These are phyloP conservation scores for Blastomyces gilchristii DNA, from an alignment of 2,329 filamentous ascomycete genomes.

Conservation along the genomic window DNA sequence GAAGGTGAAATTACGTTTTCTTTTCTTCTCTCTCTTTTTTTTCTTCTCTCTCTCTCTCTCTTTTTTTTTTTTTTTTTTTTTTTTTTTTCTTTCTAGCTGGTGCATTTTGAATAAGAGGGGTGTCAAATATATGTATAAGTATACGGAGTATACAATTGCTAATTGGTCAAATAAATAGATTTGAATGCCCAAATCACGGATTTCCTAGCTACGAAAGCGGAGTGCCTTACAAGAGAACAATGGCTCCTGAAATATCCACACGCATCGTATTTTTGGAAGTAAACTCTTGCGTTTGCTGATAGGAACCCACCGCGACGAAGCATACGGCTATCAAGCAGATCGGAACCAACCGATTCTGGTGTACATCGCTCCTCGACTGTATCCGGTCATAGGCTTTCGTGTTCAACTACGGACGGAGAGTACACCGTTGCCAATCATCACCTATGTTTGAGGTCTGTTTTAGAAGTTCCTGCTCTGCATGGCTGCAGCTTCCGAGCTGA, in stretches of 20 bases:
- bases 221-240: neutral
- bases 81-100: neutral
- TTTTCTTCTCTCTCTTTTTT: neutral
- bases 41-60: too few species aligned
- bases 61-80: too few species aligned
- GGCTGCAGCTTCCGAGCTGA: too few species aligned
- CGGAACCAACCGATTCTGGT: neutral
- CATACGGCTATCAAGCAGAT: neutral
- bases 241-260: constrained; percentile 6
- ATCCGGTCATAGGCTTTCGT: too few species aligned
- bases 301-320: neutral
- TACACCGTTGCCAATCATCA: too few species aligned
- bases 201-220: neutral
- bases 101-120: too few species aligned
- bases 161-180: neutral
- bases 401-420: too few species aligned
- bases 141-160: neutral
- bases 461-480: too few species aligned
- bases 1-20: constrained; percentile 10
- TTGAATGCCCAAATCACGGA: constrained; percentile 2
- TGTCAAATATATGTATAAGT: too few species aligned
- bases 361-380: too few species aligned
- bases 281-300: neutral
- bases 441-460: too few species aligned
- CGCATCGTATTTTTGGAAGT: constrained; percentile 1